Evolutionary conservation across 2,329 filamentous ascomycete species (phyloP).

Genomic region (Zalaria sp.): DNA sequence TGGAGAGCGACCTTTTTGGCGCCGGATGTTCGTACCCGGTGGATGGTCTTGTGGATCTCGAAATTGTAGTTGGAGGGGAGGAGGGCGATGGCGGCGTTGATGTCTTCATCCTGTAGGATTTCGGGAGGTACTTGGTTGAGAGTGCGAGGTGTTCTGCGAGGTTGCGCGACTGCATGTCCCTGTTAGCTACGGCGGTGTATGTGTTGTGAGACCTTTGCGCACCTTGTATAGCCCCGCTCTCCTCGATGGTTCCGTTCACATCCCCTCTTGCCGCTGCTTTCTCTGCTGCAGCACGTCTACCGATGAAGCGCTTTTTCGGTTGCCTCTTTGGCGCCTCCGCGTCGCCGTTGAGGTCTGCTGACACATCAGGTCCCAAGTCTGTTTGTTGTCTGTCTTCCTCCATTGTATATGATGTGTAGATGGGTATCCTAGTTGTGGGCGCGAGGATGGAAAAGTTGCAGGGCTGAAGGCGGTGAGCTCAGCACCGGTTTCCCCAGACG

Average conservation of each 20-base stretch:
- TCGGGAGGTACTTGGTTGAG: constrained; percentile 82
- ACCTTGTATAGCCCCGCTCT: constrained; percentile 57
- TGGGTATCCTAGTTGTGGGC: not conserved
- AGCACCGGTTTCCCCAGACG: no score
- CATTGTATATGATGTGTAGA: constrained; percentile 34
- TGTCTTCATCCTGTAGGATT: constrained; percentile 70
- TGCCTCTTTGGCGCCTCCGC: constrained; percentile 41
- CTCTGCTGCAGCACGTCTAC: constrained; percentile 58
- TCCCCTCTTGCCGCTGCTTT: constrained; percentile 35
- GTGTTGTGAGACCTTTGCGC: constrained; percentile 10
- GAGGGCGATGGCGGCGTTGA: constrained; percentile 75
- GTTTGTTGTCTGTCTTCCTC: constrained; percentile 60
- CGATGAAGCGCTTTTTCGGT: constrained; percentile 87
- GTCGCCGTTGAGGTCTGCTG: constrained; percentile 46
- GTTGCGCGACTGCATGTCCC: constrained; percentile 45
- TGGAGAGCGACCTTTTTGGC: constrained; percentile 84
- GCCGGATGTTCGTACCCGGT: constrained; percentile 68
- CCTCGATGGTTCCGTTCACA: constrained; percentile 36
- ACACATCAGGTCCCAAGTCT: constrained; percentile 55
- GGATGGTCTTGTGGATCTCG: constrained; percentile 95
- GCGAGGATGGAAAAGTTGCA: no score
- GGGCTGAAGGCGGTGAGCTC: no score
- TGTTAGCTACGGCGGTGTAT: not conserved
- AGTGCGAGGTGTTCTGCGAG: constrained; percentile 61
- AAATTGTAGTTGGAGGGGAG: constrained; percentile 96